Evolutionary conservation across 805 yeast genomes (phyloP).

Genomic region (Metschnikowia orientalis): DNA sequence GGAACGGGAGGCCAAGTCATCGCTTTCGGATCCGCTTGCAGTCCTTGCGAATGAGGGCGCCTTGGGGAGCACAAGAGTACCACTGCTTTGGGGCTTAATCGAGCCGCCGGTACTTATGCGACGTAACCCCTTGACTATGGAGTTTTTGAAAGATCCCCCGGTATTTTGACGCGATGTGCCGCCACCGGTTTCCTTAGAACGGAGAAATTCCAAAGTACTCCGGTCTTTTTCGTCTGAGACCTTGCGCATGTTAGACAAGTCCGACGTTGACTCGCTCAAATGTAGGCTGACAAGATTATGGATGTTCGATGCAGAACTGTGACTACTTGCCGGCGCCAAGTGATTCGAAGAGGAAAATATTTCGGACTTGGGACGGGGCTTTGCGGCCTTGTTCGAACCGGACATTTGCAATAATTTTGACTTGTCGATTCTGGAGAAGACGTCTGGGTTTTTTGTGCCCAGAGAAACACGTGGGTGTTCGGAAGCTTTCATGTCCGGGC

Average conservation of each 20-base stretch:
- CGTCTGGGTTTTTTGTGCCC: conserved; percentile 24
- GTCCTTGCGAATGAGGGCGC: background rate
- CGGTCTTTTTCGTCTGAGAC: conserved; percentile 20
- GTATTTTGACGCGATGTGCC: conserved; percentile 27
- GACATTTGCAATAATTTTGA: conserved; percentile 25
- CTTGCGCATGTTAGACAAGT: conserved; percentile 13
- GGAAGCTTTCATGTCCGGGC: conserved; percentile 1
- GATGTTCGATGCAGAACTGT: no score
- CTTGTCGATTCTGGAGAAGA: conserved; percentile 42
- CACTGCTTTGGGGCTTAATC: conserved; percentile 16
- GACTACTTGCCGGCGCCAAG: no score
- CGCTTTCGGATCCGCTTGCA: conserved; percentile 6
- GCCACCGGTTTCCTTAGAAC: conserved; percentile 28
- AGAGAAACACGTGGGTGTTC: background rate
- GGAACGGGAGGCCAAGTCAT: conserved; percentile 3
- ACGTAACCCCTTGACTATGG: conserved; percentile 32
- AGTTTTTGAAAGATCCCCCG: conserved; percentile 37
- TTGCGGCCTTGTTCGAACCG: conserved; percentile 2
- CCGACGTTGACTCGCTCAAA: conserved; percentile 25
- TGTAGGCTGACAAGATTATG: conserved; percentile 33
- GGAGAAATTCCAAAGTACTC: conserved; percentile 35
- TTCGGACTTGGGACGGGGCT: conserved; percentile 15
- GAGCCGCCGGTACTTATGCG: conserved; percentile 39
- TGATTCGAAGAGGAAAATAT: conserved; percentile 9
- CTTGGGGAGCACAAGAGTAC: conserved; percentile 2